Conservation (phyloP, 352 stramenopile species). For the Phytophthora idaei region DNA sequence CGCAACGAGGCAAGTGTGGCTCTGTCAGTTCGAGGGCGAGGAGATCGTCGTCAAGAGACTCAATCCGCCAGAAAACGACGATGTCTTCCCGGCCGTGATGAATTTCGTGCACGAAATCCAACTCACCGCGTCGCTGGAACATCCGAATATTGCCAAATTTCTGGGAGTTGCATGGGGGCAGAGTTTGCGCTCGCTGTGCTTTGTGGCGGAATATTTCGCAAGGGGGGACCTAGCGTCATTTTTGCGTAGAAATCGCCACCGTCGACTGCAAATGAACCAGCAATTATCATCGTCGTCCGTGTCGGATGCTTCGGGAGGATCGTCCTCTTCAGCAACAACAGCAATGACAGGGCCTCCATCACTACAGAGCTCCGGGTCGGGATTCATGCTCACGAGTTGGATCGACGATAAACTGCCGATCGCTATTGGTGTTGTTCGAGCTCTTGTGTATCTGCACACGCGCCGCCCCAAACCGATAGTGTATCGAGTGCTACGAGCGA, state of each 20-base stretch:
- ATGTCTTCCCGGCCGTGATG: constrained; percentile 28
- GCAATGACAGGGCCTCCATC: constrained; percentile 18
- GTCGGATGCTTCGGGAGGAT: constrained; percentile 16
- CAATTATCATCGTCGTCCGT: constrained; percentile 26
- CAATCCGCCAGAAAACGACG: constrained; percentile 9
- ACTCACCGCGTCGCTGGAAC: constrained; percentile 55
- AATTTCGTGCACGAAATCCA: constrained; percentile 72
- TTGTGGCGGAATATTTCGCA: constrained; percentile 26
- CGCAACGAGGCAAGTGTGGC: constrained; percentile 27
- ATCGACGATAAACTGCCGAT: constrained; percentile 32
- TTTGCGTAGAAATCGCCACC: constrained; percentile 20
- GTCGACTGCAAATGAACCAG: constrained; percentile 14
- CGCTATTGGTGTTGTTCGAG: constrained; percentile 25
- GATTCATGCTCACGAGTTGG: constrained; percentile 29
- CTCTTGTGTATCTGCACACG: constrained; percentile 33
- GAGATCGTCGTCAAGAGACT: constrained; percentile 49
- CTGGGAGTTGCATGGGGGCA: constrained; percentile 62
- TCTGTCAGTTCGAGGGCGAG: constrained; percentile 48
- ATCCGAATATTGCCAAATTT: constrained; percentile 64
- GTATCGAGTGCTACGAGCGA: constrained; percentile 31
- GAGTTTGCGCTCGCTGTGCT: constrained; percentile 24
- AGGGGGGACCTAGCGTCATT: constrained; percentile 31
- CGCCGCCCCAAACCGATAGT: constrained; percentile 21
- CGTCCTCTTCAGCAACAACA: constrained; percentile 5
- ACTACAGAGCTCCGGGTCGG: constrained; percentile 25